A percentile compares a stretch with the other conserved stretches of the same genome.
Evolutionary conservation across 169 alveolate genomes (phyloP).

Genomic region (Cardiosporidium cionae): DNA sequence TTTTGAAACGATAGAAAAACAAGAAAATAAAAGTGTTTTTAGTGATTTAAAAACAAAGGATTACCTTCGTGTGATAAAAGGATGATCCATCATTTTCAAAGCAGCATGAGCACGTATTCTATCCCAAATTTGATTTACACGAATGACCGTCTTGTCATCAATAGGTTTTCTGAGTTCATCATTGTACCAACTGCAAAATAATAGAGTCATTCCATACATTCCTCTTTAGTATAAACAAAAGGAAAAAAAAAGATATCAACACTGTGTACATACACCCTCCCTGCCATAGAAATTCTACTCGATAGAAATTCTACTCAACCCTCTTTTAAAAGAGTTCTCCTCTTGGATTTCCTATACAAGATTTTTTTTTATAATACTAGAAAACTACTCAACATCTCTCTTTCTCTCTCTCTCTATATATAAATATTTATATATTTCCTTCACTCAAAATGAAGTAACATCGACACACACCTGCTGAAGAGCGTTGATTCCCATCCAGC

Average conservation of each 20-base stretch:
- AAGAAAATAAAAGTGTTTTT: too few species aligned
- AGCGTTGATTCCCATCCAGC: constrained; percentile 33
- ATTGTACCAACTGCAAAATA: constrained; percentile 25
- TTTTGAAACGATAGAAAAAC: too few species aligned
- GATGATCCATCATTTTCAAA: constrained; percentile 20
- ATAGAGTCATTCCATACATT: neutral
- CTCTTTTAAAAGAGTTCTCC: neutral
- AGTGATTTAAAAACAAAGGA: too few species aligned
- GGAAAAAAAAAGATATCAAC: neutral
- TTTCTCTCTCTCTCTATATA: too few species aligned
- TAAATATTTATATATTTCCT: neutral
- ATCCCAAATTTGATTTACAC: constrained; percentile 25
- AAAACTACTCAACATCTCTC: neutral
- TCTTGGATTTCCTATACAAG: neutral
- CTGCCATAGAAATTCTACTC: neutral
- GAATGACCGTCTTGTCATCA: constrained; percentile 9
- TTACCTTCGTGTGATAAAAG: too few species aligned
- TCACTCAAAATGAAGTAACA: neutral
- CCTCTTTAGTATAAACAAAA: neutral
- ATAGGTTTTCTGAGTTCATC: constrained; percentile 13
- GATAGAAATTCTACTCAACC: neutral
- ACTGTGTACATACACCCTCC: neutral
- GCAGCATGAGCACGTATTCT: constrained; percentile 28
- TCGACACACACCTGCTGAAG: constrained; percentile 21
- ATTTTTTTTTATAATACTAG: neutral